Evolutionary conservation across 768 basidiomycete genomes (phyloP), one percentile per base, ranked within the genome.

Genomic region (Leccinellum luteum): DNA sequence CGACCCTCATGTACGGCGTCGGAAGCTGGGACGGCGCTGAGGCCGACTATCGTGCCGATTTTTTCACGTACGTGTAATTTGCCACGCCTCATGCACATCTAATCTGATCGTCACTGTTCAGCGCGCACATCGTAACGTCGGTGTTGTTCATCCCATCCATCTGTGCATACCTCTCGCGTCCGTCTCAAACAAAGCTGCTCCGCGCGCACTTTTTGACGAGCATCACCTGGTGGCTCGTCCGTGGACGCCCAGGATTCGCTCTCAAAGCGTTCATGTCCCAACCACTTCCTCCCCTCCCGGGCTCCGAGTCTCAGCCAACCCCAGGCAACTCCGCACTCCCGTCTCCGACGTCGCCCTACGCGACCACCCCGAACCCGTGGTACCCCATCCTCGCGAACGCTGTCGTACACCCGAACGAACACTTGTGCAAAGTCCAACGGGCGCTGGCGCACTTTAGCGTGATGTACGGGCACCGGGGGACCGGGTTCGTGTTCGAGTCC

Each of bases 91-190:
- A 30, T 9, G 28, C 8, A 30, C 9, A 9, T 30, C 5, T 9
- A 8, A 30, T 6, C 17, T n/a, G 55, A 63, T 31, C 14, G 7
- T n/a, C 38, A 6, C n/a, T n/a, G 6, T 35, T 4, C 38, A 89
- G 86, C 14, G 83, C 85, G 71, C 89, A 90, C 61, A 76, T 89
- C 13, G 81, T 89, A 34, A 91, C 89, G 0, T 87, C 87, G 1
- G 76, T 80, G 9, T 62, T 87, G 28, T 87, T 88, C 74, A 57
- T 88, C 17, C 78, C 83, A 0, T 78, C 86, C 1, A 54, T 84
- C 43, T 70, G 78, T 13, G 76, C 76, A 2, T 65, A 74, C 57
- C 60, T 83, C 53, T 82, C 86, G 73, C 89, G 84, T 60, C 71
- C 85, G 2, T 83, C 81, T 0, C 79, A 82, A 56, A 74, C 73